Percentiles rank a stretch among this genome's conserved stretches.
These are phyloP conservation scores for Aristolochia contorta DNA, from an alignment of 164 flowering plant species.

Conservation along the genomic window DNA sequence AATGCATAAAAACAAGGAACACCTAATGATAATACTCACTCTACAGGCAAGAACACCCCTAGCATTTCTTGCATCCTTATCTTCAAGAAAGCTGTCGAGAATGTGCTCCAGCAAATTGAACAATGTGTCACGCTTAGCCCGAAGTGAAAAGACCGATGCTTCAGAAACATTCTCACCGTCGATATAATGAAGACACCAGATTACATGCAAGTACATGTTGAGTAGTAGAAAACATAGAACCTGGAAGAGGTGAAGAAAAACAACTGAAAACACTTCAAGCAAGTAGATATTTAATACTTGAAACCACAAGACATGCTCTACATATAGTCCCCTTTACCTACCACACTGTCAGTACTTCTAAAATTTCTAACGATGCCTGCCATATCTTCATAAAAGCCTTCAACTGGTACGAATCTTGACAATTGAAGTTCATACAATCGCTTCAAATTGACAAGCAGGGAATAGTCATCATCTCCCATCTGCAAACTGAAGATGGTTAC, in stretches of 20 bases:
- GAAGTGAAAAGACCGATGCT: conserved; percentile 50
- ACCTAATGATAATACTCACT: conserved; percentile 33
- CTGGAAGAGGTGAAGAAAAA: conserved; percentile 28
- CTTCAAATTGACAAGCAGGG: conserved; percentile 85
- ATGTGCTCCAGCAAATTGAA: conserved; percentile 57
- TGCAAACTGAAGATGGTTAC: conserved; percentile 22
- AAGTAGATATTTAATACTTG: not conserved
- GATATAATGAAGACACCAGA: conserved; percentile 69
- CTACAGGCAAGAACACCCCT: conserved; percentile 60
- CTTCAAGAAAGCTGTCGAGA: conserved; percentile 27
- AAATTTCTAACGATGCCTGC: conserved; percentile 30
- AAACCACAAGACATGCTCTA: not conserved
- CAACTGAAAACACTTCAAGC: not conserved
- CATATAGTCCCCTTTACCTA: conserved; percentile 12
- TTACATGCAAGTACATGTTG: conserved; percentile 79
- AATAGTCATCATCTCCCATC: conserved; percentile 90
- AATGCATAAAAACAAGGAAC: not conserved
- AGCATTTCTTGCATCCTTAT: conserved; percentile 23
- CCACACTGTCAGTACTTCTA: conserved; percentile 72
- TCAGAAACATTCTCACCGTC: conserved; percentile 47
- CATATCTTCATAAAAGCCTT: conserved; percentile 55
- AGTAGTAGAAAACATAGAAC: conserved; percentile 71
- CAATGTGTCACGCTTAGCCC: conserved; percentile 56
- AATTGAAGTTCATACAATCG: conserved; percentile 90
- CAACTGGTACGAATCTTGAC: conserved; percentile 52